Percentiles rank a stretch among this genome's conserved stretches.
Evolutionary conservation across 257 asterid genomes (phyloP).

Genomic region (Solanum rostratum): DNA sequence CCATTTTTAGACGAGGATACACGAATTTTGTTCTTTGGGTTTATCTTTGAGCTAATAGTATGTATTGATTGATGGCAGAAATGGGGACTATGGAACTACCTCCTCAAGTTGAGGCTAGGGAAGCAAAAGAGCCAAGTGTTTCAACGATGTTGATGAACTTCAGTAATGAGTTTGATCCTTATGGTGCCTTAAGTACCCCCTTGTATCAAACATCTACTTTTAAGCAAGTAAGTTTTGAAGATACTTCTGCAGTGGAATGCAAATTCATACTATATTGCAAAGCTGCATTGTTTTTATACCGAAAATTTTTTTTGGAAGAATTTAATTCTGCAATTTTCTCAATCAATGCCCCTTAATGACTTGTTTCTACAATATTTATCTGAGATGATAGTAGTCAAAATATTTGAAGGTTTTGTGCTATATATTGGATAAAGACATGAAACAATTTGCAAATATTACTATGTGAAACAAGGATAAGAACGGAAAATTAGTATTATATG

Average conservation of each 20-base stretch:
- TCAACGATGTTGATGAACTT: constrained; percentile 87
- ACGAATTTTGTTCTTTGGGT: neutral
- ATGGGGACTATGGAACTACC: constrained; percentile 13
- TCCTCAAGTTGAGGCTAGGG: constrained; percentile 22
- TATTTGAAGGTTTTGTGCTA: neutral
- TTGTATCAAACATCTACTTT: constrained; percentile 97
- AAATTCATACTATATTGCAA: neutral
- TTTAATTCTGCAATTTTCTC: neutral
- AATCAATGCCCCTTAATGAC: neutral
- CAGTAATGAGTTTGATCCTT: constrained; percentile 77
- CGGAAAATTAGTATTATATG: neutral
- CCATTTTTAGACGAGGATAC: neutral
- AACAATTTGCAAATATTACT: neutral
- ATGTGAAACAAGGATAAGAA: neutral
- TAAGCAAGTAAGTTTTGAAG: constrained; percentile 58
- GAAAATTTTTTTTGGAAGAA: neutral
- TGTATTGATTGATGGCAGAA: constrained; percentile 20
- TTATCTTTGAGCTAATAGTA: neutral
- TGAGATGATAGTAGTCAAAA: neutral
- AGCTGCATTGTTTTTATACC: neutral
- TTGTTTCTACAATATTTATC: neutral
- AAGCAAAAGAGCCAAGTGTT: constrained; percentile 40
- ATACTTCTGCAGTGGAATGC: neutral
- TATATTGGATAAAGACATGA: neutral
- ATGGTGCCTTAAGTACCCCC: constrained; percentile 80